Percentiles rank a stretch among this genome's conserved stretches.
These are phyloP conservation scores for Phytophthora lateralis DNA, from an alignment of 352 stramenopile species.

Conservation along the genomic window DNA sequence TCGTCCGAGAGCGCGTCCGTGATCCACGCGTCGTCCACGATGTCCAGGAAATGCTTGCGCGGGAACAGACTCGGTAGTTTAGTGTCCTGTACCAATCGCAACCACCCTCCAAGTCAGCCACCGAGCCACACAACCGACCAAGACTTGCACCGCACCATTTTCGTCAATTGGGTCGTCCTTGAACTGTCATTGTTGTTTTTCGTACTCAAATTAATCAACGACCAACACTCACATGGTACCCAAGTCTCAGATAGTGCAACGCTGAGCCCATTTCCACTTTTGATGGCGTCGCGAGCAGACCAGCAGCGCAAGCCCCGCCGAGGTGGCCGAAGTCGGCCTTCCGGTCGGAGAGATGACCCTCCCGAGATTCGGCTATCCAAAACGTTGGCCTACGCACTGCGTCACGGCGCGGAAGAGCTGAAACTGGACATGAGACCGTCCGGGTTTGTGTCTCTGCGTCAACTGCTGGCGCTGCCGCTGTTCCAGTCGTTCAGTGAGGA, in stretches of 20 bases:
- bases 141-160: neutral
- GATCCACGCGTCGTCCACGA: slow-evolving; percentile 87
- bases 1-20: slow-evolving; percentile 80
- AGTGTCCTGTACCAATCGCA: slow-evolving; percentile 51
- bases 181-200: neutral
- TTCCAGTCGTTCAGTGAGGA: slow-evolving; percentile 56
- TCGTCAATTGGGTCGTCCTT: neutral
- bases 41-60: slow-evolving; percentile 73
- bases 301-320: slow-evolving; percentile 16
- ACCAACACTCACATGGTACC: slow-evolving; percentile 2
- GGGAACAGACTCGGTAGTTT: slow-evolving; percentile 76
- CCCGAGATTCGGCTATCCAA: slow-evolving; percentile 79
- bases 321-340: slow-evolving; percentile 26
- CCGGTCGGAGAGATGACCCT: slow-evolving; percentile 41
- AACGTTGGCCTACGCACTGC: slow-evolving; percentile 74
- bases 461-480: slow-evolving; percentile 59
- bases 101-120: neutral
- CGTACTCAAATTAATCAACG: neutral
- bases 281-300: slow-evolving; percentile 15
- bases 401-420: slow-evolving; percentile 76
- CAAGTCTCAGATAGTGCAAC: neutral
- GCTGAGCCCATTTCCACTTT: slow-evolving; percentile 6
- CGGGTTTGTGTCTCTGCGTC: slow-evolving; percentile 60
- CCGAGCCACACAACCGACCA: neutral
- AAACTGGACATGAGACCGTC: slow-evolving; percentile 69